Base-by-base conservation (phyloP, 1,139 yeast species). In the Blastobotrys petasosporus region DNA sequence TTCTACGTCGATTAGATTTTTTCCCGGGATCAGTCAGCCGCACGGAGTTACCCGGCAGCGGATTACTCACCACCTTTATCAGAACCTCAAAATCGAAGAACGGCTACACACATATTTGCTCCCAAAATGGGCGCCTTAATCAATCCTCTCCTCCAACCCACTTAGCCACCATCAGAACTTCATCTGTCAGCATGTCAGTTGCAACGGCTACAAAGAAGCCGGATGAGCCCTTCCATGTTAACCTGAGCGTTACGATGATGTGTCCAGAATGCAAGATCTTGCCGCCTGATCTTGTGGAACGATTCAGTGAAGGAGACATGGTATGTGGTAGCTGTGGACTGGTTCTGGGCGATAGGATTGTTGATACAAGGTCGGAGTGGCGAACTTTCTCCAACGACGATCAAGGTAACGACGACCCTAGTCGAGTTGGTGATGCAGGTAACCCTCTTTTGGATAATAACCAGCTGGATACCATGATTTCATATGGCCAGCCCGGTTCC, bases 341-440 rank as follows among this genome's bases (percentile, higher is more conserved):
- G 51, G 98, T 92, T 2, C 75, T 92, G 29, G 87, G 95, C 57
- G 95, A 88, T 63, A 74, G 94, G 54, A 84, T 92, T 45, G 95
- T 92, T 31, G 98, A 92, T 62, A 90, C 96, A 4, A 75, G 98
- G 57, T 86, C 96, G 1, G 98, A 92, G 72, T 92, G 98, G 98
- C 85, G 98, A 73, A 92, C 98, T 1, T 92, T 92, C 67, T 63
- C 73, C 41, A 92, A 92, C 64, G 98, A 92, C 65, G 98, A 92
- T 64, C 97, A 90, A 67, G 94, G 92, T 56, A 95, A 95, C 58
- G 97, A 88, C 63, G 98, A 92, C 65, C 98, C 98, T 3, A 83
- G 94, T 58, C 97, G 98, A 85, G 98, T 92, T 54, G 98, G 98
- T 65, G 97, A 90, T 62, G 97, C 97, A 2, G 84, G 94, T n/a